Evolutionary conservation across 257 asterid species (phyloP).

Genomic region (Eustoma russellianum): DNA sequence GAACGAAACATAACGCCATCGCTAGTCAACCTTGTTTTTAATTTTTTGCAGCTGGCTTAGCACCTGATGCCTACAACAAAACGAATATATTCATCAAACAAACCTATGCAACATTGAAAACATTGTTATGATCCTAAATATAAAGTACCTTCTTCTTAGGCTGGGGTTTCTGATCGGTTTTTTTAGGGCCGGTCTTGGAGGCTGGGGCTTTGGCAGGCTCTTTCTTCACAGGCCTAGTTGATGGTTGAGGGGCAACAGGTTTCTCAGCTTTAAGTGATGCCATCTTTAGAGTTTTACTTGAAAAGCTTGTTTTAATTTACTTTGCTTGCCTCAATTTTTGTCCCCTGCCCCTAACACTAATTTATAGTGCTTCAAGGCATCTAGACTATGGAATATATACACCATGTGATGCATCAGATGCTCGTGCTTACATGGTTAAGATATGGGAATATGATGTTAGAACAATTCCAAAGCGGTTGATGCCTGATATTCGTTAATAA

Average conservation of each 20-base stretch:
- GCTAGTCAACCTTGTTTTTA: not conserved
- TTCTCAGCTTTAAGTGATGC: slow-evolving; percentile 26
- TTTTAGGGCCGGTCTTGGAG: slow-evolving; percentile 16
- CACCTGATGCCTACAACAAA: slow-evolving; percentile 8
- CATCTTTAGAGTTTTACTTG: slow-evolving; percentile 9
- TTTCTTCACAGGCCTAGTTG: slow-evolving; percentile 16
- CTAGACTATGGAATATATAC: not conserved
- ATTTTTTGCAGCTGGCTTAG: slow-evolving; percentile 4
- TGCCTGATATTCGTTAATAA: too few relatives aligned
- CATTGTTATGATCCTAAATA: not conserved
- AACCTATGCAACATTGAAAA: not conserved
- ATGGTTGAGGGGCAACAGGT: slow-evolving; percentile 22
- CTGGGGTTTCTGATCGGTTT: slow-evolving; percentile 21
- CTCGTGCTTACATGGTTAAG: not conserved
- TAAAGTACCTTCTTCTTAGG: slow-evolving; percentile 24
- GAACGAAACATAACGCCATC: not conserved
- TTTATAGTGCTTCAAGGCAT: slow-evolving; percentile 11
- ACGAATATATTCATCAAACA: not conserved
- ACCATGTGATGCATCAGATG: slow-evolving; percentile 10
- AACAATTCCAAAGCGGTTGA: too few relatives aligned
- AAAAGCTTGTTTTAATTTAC: not conserved
- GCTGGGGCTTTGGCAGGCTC: slow-evolving; percentile 16
- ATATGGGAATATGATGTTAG: too few relatives aligned
- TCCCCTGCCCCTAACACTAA: not conserved
- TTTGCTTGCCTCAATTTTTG: not conserved